Base-by-base conservation (phyloP, 176 grass and related monocot species). In the Pontederia paniculata region DNA sequence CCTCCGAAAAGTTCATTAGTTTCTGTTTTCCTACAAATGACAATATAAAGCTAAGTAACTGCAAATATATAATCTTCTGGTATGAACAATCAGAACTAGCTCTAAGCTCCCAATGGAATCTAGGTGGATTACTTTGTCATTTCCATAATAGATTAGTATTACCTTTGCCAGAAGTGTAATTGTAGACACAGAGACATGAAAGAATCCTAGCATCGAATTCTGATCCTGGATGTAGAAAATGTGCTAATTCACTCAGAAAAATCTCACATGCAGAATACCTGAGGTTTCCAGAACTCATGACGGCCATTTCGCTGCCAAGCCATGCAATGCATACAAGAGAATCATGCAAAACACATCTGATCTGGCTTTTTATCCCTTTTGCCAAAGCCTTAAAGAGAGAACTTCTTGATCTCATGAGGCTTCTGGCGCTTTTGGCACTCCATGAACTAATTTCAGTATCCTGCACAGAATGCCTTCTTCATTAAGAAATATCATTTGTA, bases 131-230 rank as follows among this genome's bases (percentile, higher is more conserved):
- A n/a, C n/a, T n/a, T n/a, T n/a, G n/a, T n/a, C n/a, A n/a, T n/a
- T n/a, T n/a, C n/a, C n/a, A n/a, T n/a, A n/a, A n/a, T n/a, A n/a
- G n/a, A n/a, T n/a, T n/a, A n/a, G n/a, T n/a, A 58, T 74, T 90
- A 98, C 93, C 93, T 98, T 91, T 98, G 60, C 86, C 93, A 67
- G 80, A 88, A 31, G 93, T 91, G 72, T 81, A 98, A 50, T 88
- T 98, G 55, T 98, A 98, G 12, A 98, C 62, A 52, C 72, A 98
- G 73, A 91, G 76, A 44, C 93, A 98, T 52, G 86, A 77, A 43
- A 98, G 66, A 75, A 98, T 56, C 58, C 86, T 81, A 73, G 90
- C 86, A 9, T 88, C 86, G 69, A 91, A 80, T 37, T 91, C 77
- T 51, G 71, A 84, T 31, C 93, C 80, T 42, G 93, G 83, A 78